Percentiles rank a stretch among this genome's conserved stretches.
Evolutionary conservation across 2,329 filamentous ascomycete genomes (phyloP).

Genomic region (Cytospora mali): DNA sequence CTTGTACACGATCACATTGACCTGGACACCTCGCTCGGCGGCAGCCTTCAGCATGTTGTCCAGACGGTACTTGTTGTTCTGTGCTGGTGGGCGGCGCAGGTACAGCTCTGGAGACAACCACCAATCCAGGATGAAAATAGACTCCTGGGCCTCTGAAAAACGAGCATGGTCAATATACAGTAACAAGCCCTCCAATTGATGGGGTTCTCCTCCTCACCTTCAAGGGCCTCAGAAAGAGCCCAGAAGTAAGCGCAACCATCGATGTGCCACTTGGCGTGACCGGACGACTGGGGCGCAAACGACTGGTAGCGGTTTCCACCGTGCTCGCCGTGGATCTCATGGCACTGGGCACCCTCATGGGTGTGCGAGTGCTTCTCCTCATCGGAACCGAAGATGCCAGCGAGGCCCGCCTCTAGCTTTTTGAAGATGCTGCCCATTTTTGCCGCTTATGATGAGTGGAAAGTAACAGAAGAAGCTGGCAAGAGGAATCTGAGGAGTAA

Average conservation of each 20-base stretch:
- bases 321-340: slow-evolving; percentile 46
- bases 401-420: slow-evolving; percentile 48
- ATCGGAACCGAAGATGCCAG: slow-evolving; percentile 41
- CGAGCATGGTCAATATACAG: neutral
- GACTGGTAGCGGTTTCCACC: slow-evolving; percentile 60
- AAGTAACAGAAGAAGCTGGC: neutral
- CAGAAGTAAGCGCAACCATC: slow-evolving; percentile 85
- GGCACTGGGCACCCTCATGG: slow-evolving; percentile 44
- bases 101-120: slow-evolving; percentile 91
- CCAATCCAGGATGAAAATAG: slow-evolving; percentile 86
- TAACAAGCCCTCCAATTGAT: neutral
- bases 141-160: slow-evolving; percentile 65
- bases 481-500: neutral
- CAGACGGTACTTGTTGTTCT: slow-evolving; percentile 80
- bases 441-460: slow-evolving; percentile 32
- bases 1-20: slow-evolving; percentile 91
- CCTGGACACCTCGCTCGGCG: slow-evolving; percentile 79
- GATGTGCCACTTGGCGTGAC: slow-evolving; percentile 85
- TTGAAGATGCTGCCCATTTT: slow-evolving; percentile 44
- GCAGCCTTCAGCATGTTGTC: slow-evolving; percentile 82
- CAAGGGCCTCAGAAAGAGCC: slow-evolving; percentile 78
- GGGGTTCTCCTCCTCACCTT: slow-evolving; percentile 48
- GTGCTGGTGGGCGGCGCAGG: slow-evolving; percentile 77
- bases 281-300: slow-evolving; percentile 73
- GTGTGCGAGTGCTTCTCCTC: slow-evolving; percentile 50